Evolutionary conservation across 2,329 filamentous ascomycete species (phyloP).

Genomic region (Lecanicillium sp.): DNA sequence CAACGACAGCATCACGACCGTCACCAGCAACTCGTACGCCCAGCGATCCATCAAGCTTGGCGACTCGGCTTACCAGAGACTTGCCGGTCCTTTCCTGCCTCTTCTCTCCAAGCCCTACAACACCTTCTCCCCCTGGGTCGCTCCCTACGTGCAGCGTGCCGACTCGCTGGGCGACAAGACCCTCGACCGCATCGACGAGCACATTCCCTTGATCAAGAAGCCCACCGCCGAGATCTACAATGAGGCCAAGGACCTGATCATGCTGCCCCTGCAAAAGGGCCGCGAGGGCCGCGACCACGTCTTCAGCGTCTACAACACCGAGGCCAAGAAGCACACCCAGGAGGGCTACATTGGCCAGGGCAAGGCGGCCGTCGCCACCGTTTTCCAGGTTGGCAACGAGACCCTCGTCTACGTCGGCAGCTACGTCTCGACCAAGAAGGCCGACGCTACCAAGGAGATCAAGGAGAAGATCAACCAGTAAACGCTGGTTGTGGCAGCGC

Average conservation of each 20-base stretch:
- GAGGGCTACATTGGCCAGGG: constrained; percentile 58
- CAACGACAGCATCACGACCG: constrained; percentile 66
- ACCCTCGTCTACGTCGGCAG: constrained; percentile 53
- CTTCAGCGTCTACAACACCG: constrained; percentile 45
- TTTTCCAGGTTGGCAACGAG: constrained; percentile 59
- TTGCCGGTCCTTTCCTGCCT: constrained; percentile 71
- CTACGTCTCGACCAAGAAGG: constrained; percentile 55
- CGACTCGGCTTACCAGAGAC: constrained; percentile 65
- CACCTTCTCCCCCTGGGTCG: constrained; percentile 76
- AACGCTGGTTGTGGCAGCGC: constrained; percentile 1
- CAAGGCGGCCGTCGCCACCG: constrained; percentile 63
- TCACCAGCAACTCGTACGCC: constrained; percentile 77
- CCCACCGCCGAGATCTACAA: constrained; percentile 63
- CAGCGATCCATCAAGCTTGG: constrained; percentile 73
- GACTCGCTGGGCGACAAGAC: constrained; percentile 69
- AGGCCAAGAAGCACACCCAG: constrained; percentile 57
- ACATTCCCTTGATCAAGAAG: constrained; percentile 68
- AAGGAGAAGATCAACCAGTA: constrained; percentile 45
- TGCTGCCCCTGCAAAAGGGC: constrained; percentile 56
- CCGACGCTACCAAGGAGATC: constrained; percentile 46
- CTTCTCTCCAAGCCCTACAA: constrained; percentile 65
- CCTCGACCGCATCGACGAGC: constrained; percentile 61
- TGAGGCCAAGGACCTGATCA: constrained; percentile 53
- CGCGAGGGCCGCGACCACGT: constrained; percentile 56
- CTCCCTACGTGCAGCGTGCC: constrained; percentile 76